Conservation (phyloP, 2,329 filamentous ascomycete species). For the Aspergillus aculeatinus region DNA sequence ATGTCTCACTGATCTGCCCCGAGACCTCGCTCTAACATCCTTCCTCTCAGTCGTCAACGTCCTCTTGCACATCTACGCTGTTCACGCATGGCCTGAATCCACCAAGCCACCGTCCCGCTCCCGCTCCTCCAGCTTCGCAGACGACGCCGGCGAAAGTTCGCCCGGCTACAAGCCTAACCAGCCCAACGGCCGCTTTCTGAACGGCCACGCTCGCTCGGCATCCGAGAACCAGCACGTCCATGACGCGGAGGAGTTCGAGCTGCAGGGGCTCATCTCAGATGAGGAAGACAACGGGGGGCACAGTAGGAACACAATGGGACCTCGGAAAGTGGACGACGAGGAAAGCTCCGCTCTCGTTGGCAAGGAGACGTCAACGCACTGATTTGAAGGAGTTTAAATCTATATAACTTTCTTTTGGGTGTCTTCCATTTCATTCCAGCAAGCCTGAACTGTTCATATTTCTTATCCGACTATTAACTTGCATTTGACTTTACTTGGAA, state of each 20-base stretch:
- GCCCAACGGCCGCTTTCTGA: slow-evolving; percentile 25
- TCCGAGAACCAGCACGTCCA: slow-evolving; percentile 56
- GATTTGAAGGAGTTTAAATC: neutral
- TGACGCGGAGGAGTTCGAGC: slow-evolving; percentile 89
- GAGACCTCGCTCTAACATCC: slow-evolving; percentile 12
- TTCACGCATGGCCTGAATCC: slow-evolving; percentile 52
- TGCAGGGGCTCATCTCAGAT: slow-evolving; percentile 85
- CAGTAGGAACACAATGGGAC: slow-evolving; percentile 18
- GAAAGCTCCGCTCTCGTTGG: slow-evolving; percentile 25
- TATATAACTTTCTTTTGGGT: neutral
- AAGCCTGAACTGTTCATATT: neutral
- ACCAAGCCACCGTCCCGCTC: slow-evolving; percentile 17
- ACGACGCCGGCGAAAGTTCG: slow-evolving; percentile 17
- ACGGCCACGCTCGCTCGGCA: slow-evolving; percentile 45
- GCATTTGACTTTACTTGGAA: neutral
- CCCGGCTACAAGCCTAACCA: slow-evolving; percentile 15
- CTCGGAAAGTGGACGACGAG: slow-evolving; percentile 33
- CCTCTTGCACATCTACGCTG: slow-evolving; percentile 80
- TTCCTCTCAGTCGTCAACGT: slow-evolving; percentile 66
- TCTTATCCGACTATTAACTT: neutral
- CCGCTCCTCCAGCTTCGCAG: slow-evolving; percentile 10
- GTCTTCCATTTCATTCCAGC: neutral
- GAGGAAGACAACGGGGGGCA: slow-evolving; percentile 64
- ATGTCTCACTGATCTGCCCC: neutral
- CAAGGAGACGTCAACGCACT: slow-evolving; percentile 15